Evolutionary conservation across 1,284 basidiomycete species (phyloP), one percentile per base, ranked within the genome.

Genomic region (Flammula alnicola): DNA sequence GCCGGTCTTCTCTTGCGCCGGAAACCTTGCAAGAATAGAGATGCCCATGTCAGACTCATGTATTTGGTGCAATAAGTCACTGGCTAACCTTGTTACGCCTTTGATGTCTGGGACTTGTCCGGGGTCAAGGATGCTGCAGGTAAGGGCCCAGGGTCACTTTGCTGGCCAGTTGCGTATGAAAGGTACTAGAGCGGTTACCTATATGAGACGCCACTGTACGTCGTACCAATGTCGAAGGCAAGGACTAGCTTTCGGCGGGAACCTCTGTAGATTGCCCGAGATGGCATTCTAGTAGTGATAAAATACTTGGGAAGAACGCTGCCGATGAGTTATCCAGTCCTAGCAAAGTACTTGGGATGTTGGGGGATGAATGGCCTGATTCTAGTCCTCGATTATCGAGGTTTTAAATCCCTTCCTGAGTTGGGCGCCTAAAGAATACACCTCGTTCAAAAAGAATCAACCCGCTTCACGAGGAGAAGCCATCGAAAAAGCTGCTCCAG

Each of bases 141-240:
- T 11, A 19, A 22, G n/a, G n/a, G n/a, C n/a, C n/a, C n/a, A n/a
- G n/a, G 11, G 27, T 11, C 1, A 2, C 5, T 17, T 17, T 30
- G 12, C 25, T 10, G 16, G 3, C 26, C 1, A 6, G 11, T n/a
- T 32, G 12, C 29, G 43, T n/a, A 25, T n/a, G 14, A 29, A 19
- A 17, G n/a, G 19, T 23, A 4, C 5, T 17, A 16, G 12, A 23
- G n/a, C 1, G 7, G 33, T 39, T 30, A 45, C 72, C 63, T 58
- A 49, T 80, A 81, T 0, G 77, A 75, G 1, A 76, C 65, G 0
- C 78, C 79, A 39, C 78, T 80, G 56, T 67, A 81, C 0, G 79
- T 81, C 0, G 79, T 81, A 0, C 79, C 79, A 0, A 81, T 60
- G 54, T 81, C 80, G 35, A 81, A 72, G 0, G 75, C 78, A 4